Evolutionary conservation across 768 basidiomycete species (phyloP).

Genomic region (Trametes gibbosa): DNA sequence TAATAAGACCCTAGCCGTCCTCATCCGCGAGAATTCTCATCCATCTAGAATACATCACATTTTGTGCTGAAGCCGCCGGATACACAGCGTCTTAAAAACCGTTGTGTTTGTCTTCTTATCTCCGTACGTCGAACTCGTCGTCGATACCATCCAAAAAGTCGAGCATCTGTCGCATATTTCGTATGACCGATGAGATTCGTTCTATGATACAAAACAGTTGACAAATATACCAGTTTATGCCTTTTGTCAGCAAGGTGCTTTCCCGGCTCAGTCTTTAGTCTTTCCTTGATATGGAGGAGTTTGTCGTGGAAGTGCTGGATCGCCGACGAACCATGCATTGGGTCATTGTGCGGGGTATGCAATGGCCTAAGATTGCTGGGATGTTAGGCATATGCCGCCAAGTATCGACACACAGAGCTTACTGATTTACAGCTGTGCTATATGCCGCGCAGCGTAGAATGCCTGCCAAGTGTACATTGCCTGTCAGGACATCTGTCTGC

Average conservation of each 20-base stretch:
- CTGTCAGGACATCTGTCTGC: not conserved
- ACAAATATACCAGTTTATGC: slow-evolving; percentile 60
- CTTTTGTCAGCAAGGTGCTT: slow-evolving; percentile 64
- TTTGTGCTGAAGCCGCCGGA: too few species aligned
- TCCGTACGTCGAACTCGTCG: slow-evolving; percentile 43
- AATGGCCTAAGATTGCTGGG: slow-evolving; percentile 34
- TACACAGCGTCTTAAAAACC: too few species aligned
- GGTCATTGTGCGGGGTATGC: slow-evolving; percentile 46
- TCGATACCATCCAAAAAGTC: slow-evolving; percentile 59
- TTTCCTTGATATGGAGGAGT: slow-evolving; percentile 66
- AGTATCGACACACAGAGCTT: slow-evolving; percentile 7
- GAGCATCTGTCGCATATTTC: slow-evolving; percentile 46
- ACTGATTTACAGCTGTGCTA: slow-evolving; percentile 37
- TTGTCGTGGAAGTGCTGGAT: slow-evolving; percentile 88
- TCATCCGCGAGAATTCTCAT: too few species aligned
- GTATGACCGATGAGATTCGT: not conserved
- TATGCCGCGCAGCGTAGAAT: slow-evolving; percentile 50
- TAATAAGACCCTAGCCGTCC: too few species aligned
- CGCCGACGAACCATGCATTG: slow-evolving; percentile 46
- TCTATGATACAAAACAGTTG: not conserved
- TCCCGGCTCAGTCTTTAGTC: slow-evolving; percentile 77
- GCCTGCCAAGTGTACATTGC: slow-evolving; percentile 24
- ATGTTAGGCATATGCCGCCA: not conserved
- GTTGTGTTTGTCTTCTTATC: not conserved
- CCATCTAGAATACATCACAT: too few species aligned